phyloP scores from a whole-genome alignment of 345 rosid species.

The Conringia planisiliqua region DNA sequence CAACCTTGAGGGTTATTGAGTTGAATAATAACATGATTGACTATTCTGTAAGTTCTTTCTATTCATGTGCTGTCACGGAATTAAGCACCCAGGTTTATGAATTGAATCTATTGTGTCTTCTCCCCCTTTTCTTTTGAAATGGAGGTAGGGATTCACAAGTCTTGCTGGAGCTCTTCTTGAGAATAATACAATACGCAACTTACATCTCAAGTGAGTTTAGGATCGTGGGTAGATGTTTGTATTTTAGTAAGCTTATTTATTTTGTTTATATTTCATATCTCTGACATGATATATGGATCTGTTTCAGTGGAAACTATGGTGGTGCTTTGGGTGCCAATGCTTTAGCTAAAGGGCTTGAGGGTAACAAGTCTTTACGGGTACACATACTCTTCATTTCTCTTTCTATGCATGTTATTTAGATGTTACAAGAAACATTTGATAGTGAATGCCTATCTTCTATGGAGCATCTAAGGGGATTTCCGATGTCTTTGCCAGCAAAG shows the following conservation, averaged over 20 bases:
- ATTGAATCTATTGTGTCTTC: conserved; percentile 29
- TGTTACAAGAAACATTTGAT: neutral
- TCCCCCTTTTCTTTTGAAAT: conserved; percentile 31
- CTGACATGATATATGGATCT: conserved; percentile 18
- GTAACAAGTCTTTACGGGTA: conserved; percentile 84
- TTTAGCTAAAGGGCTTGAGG: conserved; percentile 87
- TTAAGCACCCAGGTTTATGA: conserved; percentile 15
- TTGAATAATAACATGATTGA: conserved; percentile 96
- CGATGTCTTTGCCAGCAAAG: neutral
- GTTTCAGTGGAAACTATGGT: conserved; percentile 85
- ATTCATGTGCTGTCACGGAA: conserved; percentile 11
- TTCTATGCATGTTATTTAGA: neutral
- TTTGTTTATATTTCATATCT: neutral
- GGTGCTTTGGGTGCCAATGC: conserved; percentile 97
- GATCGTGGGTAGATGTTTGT: conserved; percentile 5
- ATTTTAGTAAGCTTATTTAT: neutral
- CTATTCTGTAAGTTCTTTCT: conserved; percentile 68
- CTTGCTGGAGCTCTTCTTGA: conserved; percentile 79
- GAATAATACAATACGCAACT: conserved; percentile 59
- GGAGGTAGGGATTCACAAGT: conserved; percentile 94
- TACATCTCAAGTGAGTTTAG: conserved; percentile 81
- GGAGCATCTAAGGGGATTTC: neutral
- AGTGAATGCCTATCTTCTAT: neutral
- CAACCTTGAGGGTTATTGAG: conserved; percentile 74
- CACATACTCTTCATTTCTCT: conserved; percentile 8